Evolutionary conservation across 352 stramenopile genomes (phyloP), one percentile per base, ranked within the genome.

Genomic region (Pythium periplocum): DNA sequence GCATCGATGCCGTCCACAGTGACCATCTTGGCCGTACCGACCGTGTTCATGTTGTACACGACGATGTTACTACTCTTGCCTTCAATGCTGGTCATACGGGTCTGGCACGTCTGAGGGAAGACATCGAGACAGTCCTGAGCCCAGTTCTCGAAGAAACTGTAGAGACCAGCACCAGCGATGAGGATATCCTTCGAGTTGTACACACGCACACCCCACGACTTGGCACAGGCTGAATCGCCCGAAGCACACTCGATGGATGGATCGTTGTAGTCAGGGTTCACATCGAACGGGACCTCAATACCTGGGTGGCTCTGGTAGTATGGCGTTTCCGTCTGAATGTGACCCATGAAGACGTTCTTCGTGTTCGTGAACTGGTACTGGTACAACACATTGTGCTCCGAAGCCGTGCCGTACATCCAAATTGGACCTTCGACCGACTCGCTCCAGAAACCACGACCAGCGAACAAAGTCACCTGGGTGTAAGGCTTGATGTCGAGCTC

Each of bases 101-200:
- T 48, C 43, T 48, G 43, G 17, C 43, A 48, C 43, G 43, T 48
- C 43, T 48, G 43, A 31, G 43, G 43, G 43, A 48, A 48, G 9
- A 31, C 9, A 30, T 48, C 43, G 43, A 48, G 43, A 30, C 43
- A 48, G 43, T 48, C 43, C 43, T 48, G 43, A 11, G 43, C 9
- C 43, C 43, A 48, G 43, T 48, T 48, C 43, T 48, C 43, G 1
- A 48, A 48, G 43, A 48, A 48, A 1, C 43, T 48, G 43, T 48
- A 48, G 43, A 48, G 43, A 11, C 43, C 43, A 30, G 43, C 43
- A 30, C 43, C 43, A 30, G 43, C 43, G 43, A 48, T 30, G 9
- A 48, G 17, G 43, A 48, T 48, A 1, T 42, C 38, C 7, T 12
- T 42, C 7, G 38, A 8, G 38, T 42, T 42, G 12, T 12, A 8